A percentile compares a stretch with the other conserved stretches of the same genome.
Conservation (phyloP, 140 eudicot genomes). For the Bidens hawaiensis region DNA sequence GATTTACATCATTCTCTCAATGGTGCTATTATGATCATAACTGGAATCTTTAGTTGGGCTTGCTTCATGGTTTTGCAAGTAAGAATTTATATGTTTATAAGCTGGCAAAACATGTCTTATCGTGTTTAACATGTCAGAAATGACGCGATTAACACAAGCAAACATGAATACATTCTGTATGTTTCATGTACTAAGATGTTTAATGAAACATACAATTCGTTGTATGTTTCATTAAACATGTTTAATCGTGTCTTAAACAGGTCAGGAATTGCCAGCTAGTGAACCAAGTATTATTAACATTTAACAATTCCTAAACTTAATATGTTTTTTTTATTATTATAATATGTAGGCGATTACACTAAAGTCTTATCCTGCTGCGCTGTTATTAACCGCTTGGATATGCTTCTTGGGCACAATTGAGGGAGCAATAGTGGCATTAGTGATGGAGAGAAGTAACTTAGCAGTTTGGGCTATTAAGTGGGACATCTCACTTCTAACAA, state of each 20-base stretch:
- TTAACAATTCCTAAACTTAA: too few species aligned
- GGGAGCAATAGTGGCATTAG: constrained; percentile 69
- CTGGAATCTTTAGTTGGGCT: constrained; percentile 83
- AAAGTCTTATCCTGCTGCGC: constrained; percentile 80
- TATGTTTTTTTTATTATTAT: neutral
- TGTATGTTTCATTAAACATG: too few species aligned
- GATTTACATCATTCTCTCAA: constrained; percentile 65
- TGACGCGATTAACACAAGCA: too few species aligned
- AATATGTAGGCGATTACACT: constrained; percentile 69
- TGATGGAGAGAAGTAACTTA: constrained; percentile 71
- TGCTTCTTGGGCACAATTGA: constrained; percentile 76
- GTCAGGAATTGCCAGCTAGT: too few species aligned
- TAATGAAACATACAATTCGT: too few species aligned
- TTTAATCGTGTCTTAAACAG: too few species aligned
- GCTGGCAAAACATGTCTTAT: too few species aligned
- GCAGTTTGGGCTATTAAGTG: constrained; percentile 74
- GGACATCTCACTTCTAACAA: constrained; percentile 75
- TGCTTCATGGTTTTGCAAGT: constrained; percentile 90
- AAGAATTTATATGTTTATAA: constrained; percentile 7
- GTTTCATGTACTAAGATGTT: too few species aligned
- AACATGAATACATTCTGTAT: too few species aligned
- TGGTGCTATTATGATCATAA: constrained; percentile 77
- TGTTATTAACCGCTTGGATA: constrained; percentile 93
- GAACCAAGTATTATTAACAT: neutral
- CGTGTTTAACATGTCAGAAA: too few species aligned